Evolutionary conservation across 2,329 filamentous ascomycete genomes (phyloP), one percentile per base, ranked within the genome.

Genomic region (Nothophoma quercina): DNA sequence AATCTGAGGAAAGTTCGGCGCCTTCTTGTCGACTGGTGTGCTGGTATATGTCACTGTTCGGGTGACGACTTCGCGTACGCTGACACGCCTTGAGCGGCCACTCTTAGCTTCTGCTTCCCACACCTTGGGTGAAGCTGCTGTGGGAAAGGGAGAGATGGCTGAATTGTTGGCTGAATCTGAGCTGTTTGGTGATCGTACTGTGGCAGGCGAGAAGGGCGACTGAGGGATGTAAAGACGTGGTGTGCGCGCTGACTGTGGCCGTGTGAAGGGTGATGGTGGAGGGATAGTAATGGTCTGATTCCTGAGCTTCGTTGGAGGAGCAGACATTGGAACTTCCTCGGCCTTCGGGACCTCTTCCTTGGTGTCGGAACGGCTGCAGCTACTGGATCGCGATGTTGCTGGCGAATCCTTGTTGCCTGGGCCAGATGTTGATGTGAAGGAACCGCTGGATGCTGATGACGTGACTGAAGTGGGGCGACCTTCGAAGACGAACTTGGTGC

Each of bases 61-160:
- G n/a, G 93, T 97, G 45, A 97, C 90, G 4, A 97, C 91, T 74
- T 97, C 92, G 47, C 91, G 83, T 52, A 97, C 91, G 69, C 83
- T 86, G 46, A 88, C 83, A 54, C 84, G 81, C 64, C 85, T 87
- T 45, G 71, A 67, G 43, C 85, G 77, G 64, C 76, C 82, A 36
- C 82, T 82, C 75, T 88, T 90, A 64, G 87, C 82, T 7, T 88
- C 88, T 5, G 86, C 77, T 53, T 89, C 88, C 90, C 89, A 93
- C 71, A 95, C 90, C 58, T 89, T 90, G 7, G 89, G 88, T 9
- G 90, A 91, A n/a, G n/a, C n/a, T 56, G 84, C 81, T 35, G 87
- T 85, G 64, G 86, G 89, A 68, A 90, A 95, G 0, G 93, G 91
- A 23, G 92, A 95, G 19, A 86, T 82, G 44, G 79, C 75, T 26